Evolutionary conservation across 371 early-diverging fungal species (phyloP).

Genomic region (Rhizopus stolonifer): DNA sequence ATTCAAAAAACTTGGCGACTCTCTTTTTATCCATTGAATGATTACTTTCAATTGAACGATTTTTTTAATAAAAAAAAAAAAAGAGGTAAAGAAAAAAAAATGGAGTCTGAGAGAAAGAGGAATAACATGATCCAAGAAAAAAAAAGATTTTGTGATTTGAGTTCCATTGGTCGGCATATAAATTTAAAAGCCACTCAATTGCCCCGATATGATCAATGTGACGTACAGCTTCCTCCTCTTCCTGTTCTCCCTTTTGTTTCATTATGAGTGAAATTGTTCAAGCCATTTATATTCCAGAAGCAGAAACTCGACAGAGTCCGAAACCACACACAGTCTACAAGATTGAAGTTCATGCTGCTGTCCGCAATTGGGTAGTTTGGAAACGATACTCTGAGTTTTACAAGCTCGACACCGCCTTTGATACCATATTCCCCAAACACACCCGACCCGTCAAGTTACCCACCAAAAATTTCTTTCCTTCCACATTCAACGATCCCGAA

Average conservation of each 20-base stretch:
- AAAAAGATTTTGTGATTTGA: conserved; percentile 3
- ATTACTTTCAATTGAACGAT: neutral
- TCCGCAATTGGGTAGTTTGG: conserved; percentile 87
- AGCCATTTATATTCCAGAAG: conserved; percentile 66
- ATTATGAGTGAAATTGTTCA: conserved; percentile 54
- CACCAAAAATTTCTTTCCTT: conserved; percentile 66
- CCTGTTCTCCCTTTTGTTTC: no score
- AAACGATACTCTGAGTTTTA: conserved; percentile 87
- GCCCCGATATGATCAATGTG: no score
- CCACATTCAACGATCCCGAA: conserved; percentile 61
- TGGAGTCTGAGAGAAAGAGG: conserved; percentile 2
- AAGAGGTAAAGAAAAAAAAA: conserved; percentile 2
- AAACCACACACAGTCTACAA: conserved; percentile 74
- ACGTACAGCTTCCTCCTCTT: no score
- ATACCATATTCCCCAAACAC: conserved; percentile 58
- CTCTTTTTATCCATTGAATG: conserved; percentile 13
- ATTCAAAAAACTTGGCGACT: conserved; percentile 13
- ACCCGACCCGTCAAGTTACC: conserved; percentile 66
- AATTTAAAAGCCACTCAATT: neutral
- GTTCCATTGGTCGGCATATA: neutral
- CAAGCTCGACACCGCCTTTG: conserved; percentile 55
- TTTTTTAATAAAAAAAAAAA: conserved; percentile 14
- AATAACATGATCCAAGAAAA: conserved; percentile 6
- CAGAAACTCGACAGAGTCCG: conserved; percentile 63
- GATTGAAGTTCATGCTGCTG: conserved; percentile 76